These are phyloP conservation scores for Teratosphaeria viscida DNA, from an alignment of 2,329 filamentous ascomycete species.

Conservation along the genomic window DNA sequence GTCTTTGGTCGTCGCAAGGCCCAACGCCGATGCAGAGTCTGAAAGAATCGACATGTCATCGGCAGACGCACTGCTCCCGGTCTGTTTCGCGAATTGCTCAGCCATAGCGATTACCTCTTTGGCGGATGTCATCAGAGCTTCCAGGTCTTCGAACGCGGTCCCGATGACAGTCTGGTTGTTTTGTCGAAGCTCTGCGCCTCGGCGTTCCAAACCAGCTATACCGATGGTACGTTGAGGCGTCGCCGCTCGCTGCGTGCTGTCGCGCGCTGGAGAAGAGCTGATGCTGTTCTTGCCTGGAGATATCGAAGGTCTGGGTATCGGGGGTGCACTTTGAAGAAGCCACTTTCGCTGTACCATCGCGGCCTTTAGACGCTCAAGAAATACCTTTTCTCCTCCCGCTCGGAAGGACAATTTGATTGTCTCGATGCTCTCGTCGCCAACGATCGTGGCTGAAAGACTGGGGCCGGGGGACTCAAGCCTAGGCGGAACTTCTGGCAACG, in stretches of 20 bases:
- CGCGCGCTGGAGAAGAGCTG: conserved; percentile 30
- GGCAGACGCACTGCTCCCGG: conserved; percentile 35
- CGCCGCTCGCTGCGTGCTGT: conserved; percentile 13
- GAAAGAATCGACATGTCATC: conserved; percentile 68
- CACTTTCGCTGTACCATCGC: conserved; percentile 90
- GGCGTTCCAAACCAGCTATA: conserved; percentile 83
- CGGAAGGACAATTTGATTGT: conserved; percentile 88
- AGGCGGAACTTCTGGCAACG: conserved; percentile 13
- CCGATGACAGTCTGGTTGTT: conserved; percentile 92
- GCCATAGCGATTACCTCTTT: conserved; percentile 93
- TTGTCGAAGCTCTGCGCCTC: conserved; percentile 72
- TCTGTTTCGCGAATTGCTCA: conserved; percentile 67
- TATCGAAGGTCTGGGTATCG: conserved; percentile 57
- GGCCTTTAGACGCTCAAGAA: conserved; percentile 78
- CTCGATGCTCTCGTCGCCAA: conserved; percentile 53
- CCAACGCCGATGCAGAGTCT: conserved; percentile 73
- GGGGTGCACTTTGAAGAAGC: conserved; percentile 82
- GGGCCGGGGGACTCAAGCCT: conserved; percentile 73
- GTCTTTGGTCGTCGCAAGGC: conserved; percentile 88
- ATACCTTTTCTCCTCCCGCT: conserved; percentile 76
- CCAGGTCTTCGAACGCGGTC: conserved; percentile 87
- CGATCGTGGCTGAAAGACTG: conserved; percentile 38
- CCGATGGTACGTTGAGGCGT: conserved; percentile 56
- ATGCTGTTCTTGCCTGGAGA: conserved; percentile 21
- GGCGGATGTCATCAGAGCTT: conserved; percentile 92